Evolutionary conservation across 2,329 filamentous ascomycete species (phyloP).

Genomic region (Myriosclerotinia scirpicola): DNA sequence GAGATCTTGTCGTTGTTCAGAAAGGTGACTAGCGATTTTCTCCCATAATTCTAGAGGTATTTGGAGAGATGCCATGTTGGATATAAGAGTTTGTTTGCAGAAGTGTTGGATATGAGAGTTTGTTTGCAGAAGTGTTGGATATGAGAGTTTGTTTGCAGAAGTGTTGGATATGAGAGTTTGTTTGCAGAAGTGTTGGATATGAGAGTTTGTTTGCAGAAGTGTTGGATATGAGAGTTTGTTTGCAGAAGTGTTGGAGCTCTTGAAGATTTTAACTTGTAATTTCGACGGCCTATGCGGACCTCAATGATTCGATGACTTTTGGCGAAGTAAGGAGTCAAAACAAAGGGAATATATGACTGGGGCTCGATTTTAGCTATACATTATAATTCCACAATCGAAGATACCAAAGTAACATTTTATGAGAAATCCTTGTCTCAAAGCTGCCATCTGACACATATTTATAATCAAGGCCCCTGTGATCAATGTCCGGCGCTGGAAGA

Average conservation of each 20-base stretch:
- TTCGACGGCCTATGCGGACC: no score
- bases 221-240: background rate
- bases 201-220: background rate
- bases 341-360: no score
- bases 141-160: background rate
- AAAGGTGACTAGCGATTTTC: background rate
- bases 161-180: background rate
- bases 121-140: no score
- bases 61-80: no score
- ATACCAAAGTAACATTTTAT: background rate
- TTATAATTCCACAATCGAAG: no score
- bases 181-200: no score
- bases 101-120: background rate
- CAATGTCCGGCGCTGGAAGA: background rate
- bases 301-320: no score
- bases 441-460: background rate
- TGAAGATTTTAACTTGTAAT: no score
- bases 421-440: background rate
- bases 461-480: background rate
- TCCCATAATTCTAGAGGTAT: background rate
- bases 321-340: no score
- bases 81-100: background rate
- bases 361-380: no score
- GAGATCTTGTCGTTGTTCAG: background rate
- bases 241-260: background rate